Evolutionary conservation across 192 early-diverging fungal genomes (phyloP).

Genomic region (Piromyces finnis): DNA sequence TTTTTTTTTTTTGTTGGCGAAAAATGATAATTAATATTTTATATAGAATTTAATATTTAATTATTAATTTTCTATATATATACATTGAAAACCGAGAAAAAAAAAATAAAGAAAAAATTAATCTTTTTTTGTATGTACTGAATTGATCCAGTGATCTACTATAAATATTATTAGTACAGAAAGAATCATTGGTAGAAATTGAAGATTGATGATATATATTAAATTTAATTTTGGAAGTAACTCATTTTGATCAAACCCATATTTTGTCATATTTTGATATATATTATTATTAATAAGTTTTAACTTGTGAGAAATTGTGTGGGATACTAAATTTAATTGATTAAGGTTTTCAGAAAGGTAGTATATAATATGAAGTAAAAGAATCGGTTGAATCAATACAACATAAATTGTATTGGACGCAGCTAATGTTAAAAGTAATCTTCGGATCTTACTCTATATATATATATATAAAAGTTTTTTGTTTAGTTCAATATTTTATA

Average conservation of each 20-base stretch:
- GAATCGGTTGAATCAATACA: background rate
- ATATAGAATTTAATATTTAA: no score
- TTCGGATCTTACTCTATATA: background rate
- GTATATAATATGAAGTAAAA: background rate
- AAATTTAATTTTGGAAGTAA: background rate
- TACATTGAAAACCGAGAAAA: no score
- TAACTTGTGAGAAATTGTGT: no score
- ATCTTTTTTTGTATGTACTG: background rate
- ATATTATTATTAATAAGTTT: background rate
- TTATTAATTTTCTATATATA: no score
- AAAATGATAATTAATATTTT: no score
- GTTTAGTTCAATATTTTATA: no score
- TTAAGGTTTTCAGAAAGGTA: no score
- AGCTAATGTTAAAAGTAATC: background rate
- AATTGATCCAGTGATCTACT: background rate
- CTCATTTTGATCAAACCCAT: background rate
- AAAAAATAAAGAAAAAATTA: no score
- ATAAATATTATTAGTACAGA: background rate
- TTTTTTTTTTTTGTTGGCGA: no score
- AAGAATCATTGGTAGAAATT: background rate
- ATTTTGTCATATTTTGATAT: background rate
- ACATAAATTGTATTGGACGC: background rate
- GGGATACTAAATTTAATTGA: no score
- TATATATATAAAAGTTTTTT: no score
- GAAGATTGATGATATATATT: background rate